A percentile compares a stretch with the other conserved stretches of the same genome.
Conservation (phyloP, 768 basidiomycete genomes). For the Termitomyces sp. region DNA sequence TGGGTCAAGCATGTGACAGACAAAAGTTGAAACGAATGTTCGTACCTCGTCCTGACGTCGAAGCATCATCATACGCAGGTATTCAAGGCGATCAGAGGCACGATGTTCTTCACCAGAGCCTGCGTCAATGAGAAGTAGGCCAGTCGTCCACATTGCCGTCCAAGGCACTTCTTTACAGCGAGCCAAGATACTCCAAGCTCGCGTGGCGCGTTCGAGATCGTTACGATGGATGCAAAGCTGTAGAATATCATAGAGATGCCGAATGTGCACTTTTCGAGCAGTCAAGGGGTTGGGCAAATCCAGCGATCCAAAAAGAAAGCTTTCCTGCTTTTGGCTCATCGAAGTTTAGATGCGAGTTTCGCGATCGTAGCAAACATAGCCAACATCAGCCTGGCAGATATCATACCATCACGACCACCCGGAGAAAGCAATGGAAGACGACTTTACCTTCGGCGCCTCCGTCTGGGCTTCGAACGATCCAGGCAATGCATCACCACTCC, state of each 20-base stretch:
- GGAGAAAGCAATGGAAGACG: slow-evolving; percentile 54
- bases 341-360: neutral
- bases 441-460: slow-evolving; percentile 64
- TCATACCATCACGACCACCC: slow-evolving; percentile 8
- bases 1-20: neutral
- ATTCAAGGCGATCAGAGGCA: slow-evolving; percentile 42
- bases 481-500: slow-evolving; percentile 21
- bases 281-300: slow-evolving; percentile 43
- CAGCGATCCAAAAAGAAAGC: slow-evolving; percentile 61
- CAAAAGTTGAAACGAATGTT: slow-evolving; percentile 16
- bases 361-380: neutral
- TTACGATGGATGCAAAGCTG: slow-evolving; percentile 64
- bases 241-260: slow-evolving; percentile 69
- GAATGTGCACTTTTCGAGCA: slow-evolving; percentile 65
- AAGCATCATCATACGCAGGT: slow-evolving; percentile 66
- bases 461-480: slow-evolving; percentile 60
- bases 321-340: slow-evolving; percentile 20
- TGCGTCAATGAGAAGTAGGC: slow-evolving; percentile 48
- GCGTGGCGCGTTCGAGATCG: slow-evolving; percentile 57
- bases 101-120: slow-evolving; percentile 21
- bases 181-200: slow-evolving; percentile 69
- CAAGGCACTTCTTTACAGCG: slow-evolving; percentile 78
- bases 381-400: slow-evolving; percentile 21
- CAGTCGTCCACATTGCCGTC: slow-evolving; percentile 65
- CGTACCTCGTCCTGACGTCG: slow-evolving; percentile 59